Base-by-base conservation (phyloP, 352 stramenopile genomes). In the Phytophthora sojae region DNA sequence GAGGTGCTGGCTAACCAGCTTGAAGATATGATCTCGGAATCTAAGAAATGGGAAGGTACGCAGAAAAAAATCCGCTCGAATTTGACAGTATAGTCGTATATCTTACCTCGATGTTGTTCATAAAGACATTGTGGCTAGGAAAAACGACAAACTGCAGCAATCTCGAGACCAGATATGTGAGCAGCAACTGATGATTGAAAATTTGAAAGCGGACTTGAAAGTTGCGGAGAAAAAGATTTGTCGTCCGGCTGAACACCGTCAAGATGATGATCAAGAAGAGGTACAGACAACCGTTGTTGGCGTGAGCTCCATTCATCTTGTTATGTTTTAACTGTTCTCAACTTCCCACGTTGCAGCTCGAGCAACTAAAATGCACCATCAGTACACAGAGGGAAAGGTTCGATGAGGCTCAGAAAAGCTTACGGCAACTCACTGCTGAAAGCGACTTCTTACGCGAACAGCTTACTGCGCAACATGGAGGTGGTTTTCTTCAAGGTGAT, bases 131-230 rank as follows among this genome's bases (percentile, higher is more conserved):
- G 42, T 90, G 6, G 44, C 63, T 25, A 73, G 67, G 11, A 85
- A 85, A 73, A 71, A 83, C 29, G 50, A 70, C 26, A 78, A 86
- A 14, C 66, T 92, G 3, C 68, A 79, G n/a, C 61, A 71, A 12
- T 63, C 80, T 17, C 72, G 73, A 3, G 70, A 79, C 14, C 85
- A 94, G 52, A 88, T 93, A 58, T 82, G 77, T 51, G 73, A 84
- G 4, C 86, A 93, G 56, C 86, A 93, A 42, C 37, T 78, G 17
- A 61, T 62, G 32, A 75, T 94, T 21, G 86, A 94, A 29, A 89
- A 90, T 47, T 71, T 90, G 45, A 77, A 85, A 71, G 68, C 66
- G 15, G 82, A 90, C 53, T 66, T 85, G 8, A 75, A 75, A 23
- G 45, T 59, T n/a, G 54, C 52, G 11, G 69, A 75, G 17, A 59